phyloP scores from a whole-genome alignment of 805 yeast genomes.

The Candida piceae region DNA sequence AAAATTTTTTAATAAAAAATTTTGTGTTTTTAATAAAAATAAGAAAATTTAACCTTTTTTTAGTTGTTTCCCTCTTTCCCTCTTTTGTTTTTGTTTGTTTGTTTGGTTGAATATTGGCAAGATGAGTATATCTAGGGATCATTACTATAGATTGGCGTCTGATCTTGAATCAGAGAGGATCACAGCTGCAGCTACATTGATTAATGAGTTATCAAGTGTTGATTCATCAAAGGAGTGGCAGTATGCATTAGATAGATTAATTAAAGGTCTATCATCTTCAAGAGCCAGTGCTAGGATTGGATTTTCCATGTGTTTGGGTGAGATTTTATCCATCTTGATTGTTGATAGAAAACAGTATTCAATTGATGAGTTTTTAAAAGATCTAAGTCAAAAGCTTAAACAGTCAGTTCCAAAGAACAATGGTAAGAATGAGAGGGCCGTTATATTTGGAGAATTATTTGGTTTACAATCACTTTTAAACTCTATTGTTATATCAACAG shows the following conservation, averaged over 20 bases:
- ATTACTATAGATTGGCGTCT: constrained; percentile 72
- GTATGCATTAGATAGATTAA: constrained; percentile 73
- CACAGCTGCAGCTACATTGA: constrained; percentile 60
- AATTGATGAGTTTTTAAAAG: constrained; percentile 32
- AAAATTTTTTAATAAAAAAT: too few relatives aligned
- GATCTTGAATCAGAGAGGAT: constrained; percentile 71
- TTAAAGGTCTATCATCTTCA: constrained; percentile 76
- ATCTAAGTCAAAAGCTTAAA: constrained; percentile 33
- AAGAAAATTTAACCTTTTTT: too few relatives aligned
- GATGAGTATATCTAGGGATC: constrained; percentile 62
- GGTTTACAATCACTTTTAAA: constrained; percentile 75
- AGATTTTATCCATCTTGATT: constrained; percentile 40
- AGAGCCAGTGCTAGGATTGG: constrained; percentile 85
- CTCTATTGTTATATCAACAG: constrained; percentile 35
- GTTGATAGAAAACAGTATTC: constrained; percentile 30
- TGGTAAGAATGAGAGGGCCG: constrained; percentile 80
- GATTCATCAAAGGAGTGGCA: constrained; percentile 59
- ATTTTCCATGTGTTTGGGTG: constrained; percentile 81
- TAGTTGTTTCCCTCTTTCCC: too few relatives aligned
- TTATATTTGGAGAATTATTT: constrained; percentile 77
- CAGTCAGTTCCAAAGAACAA: constrained; percentile 41
- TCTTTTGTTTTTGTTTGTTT: too few relatives aligned
- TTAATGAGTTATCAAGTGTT: constrained; percentile 50
- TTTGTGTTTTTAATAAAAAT: too few relatives aligned
- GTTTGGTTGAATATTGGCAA: too few relatives aligned